Base-by-base conservation (phyloP, 2,329 filamentous ascomycete species). In the Hymenoscyphus fructigenus region DNA sequence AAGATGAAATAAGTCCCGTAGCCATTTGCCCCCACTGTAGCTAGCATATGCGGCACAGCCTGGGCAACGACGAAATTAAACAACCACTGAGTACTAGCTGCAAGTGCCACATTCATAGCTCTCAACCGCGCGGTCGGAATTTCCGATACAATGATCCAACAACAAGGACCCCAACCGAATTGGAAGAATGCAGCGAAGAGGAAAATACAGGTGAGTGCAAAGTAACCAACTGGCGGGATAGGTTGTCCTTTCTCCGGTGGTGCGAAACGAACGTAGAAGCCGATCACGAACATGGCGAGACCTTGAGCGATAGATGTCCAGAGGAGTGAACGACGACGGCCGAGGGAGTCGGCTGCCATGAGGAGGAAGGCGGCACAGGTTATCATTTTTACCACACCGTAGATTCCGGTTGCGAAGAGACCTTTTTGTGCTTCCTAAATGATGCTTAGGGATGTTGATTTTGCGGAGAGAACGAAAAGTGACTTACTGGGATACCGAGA, bases 51-150 rank as follows among this genome's bases (percentile, higher is more conserved):
- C 1, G 88, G 85, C 3, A 88, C 87, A 38, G 87, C 86, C 64
- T 87, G 79, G 1, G 89, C 88, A 64, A 91, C 86, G 10, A 91
- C 84, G 66, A 91, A 90, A 74, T 92, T 92, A 76, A 91, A 91
- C 4, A 91, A 76, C 88, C 88, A 91, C 72, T 91, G 88, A 0
- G 86, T 90, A 1, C 85, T 86, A 0, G 89, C 88, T 0, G 84
- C 88, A 57, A 91, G 80, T 1, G 88, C 84, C 6, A 91, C 88
- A 71, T 91, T 91, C 69, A 89, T 78, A 20, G 85, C 85, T 63
- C 89, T 80, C 7, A 91, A 80, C 38, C 89, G 81, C 0, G 87
- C 86, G 6, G 87, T 87, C 0, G 88, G 88, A 65, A 91, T 91
- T 76, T 92, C 89, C 29, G 84, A 84, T 2, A 90, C 84, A 71